A percentile compares a stretch with the other conserved stretches of the same genome.
Conservation (phyloP, 2,329 filamentous ascomycete genomes). For the Penicillium verrucosum region DNA sequence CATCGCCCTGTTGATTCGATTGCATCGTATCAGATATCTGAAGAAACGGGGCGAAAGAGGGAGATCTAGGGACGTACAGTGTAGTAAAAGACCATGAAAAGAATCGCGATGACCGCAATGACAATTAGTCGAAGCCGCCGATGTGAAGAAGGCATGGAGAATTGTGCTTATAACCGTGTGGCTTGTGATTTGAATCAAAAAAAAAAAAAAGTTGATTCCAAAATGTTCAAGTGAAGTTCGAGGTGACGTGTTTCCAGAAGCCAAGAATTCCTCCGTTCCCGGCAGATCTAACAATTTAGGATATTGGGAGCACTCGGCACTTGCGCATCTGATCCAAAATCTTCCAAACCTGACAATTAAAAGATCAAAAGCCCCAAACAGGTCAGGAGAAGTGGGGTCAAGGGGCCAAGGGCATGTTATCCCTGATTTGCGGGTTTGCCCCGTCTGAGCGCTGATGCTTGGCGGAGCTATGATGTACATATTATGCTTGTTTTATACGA, state of each 20-base stretch:
- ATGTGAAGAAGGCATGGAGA: slow-evolving; percentile 65
- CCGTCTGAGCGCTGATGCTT: slow-evolving; percentile 6
- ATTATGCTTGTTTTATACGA: background rate
- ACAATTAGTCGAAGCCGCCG: slow-evolving; percentile 67
- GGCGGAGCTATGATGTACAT: slow-evolving; percentile 3
- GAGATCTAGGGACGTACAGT: slow-evolving; percentile 49
- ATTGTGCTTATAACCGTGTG: background rate
- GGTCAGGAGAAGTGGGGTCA: slow-evolving; percentile 14
- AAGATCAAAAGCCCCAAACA: background rate
- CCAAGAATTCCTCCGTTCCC: background rate
- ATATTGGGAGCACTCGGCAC: background rate
- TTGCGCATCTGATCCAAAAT: background rate
- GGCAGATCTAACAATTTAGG: background rate
- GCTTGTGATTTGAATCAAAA: background rate
- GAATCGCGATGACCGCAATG: slow-evolving; percentile 60
- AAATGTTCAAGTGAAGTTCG: background rate
- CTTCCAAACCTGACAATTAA: background rate
- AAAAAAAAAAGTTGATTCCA: background rate
- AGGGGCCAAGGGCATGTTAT: slow-evolving; percentile 1
- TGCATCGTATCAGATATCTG: slow-evolving; percentile 1
- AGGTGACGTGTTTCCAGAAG: slow-evolving; percentile 1
- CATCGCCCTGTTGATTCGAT: slow-evolving; percentile 34
- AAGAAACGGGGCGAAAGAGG: background rate
- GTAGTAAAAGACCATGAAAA: slow-evolving; percentile 71
- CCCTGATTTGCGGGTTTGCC: slow-evolving; percentile 7